Base-by-base conservation (phyloP, 768 basidiomycete genomes). In the Gelatoporia subvermispora region DNA sequence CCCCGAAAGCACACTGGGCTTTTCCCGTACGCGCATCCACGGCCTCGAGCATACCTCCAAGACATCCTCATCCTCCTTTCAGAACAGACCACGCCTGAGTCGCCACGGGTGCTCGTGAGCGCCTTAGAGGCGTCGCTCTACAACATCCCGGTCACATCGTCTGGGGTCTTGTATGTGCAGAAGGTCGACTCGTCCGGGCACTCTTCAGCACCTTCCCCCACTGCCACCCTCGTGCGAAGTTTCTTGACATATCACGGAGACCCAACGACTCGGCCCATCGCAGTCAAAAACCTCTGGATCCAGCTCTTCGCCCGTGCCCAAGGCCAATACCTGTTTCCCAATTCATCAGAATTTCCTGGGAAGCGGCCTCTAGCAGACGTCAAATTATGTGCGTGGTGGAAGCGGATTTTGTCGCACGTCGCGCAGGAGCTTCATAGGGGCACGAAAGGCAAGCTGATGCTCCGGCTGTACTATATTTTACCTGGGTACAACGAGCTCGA, bases 171-270 rank as follows among this genome's bases (percentile, higher is more conserved):
- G 25, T 96, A 98, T 65, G 74, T 99, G 44, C 89, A 90, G 42
- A 99, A 99, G 69, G 84, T 96, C 45, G 96, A 99, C 65, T 83
- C 93, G 10, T 91, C 94, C 0, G 94, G 94, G 0, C 84, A 93
- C 63, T 77, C 73, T 8, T 63, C 59, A 22, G 53, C 65, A 3
- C 86, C 84, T 0, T 78, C 84, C 35, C 88, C 88, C 3, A 92
- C 93, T 2, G 68, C 77, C 3, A 61, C 75, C 11, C 78, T 97
- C 45, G 81, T 91, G 38, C 72, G 74, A 17, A 70, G 84, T 0
- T 74, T 96, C 48, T 54, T 97, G 13, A 48, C 55, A 17, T 89
- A 68, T 67, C 88, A 87, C 59, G 72, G 76, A 28, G 74, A 83
- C 48, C 81, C 81, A 0, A 49, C 55, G n/a, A 85, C 82, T 43